phyloP scores from a whole-genome alignment of 176 grass and related monocot species.

The Sorghum bicolor region Sorghum_bicolor_NCBIv3 NC_012870.2:10250501-10251000 shows the following conservation, averaged over 20 bases:
- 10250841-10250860: conserved; percentile 54
- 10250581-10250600: conserved; percentile 50
- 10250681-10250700: conserved; percentile 66
- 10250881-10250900: conserved; percentile 75
- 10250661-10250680: conserved; percentile 51
- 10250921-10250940: conserved; percentile 30
- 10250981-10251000: conserved; percentile 4
- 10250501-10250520: too few relatives aligned
- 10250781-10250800: conserved; percentile 22
- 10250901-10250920: conserved; percentile 53
- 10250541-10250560: too few relatives aligned
- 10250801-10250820: conserved; percentile 68
- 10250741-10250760: conserved; percentile 28
- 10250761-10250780: conserved; percentile 28
- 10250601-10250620: conserved; percentile 63
- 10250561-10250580: conserved; percentile 56
- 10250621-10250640: conserved; percentile 47
- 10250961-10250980: background rate
- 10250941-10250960: background rate
- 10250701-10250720: conserved; percentile 56
- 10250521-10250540: too few relatives aligned
- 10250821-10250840: conserved; percentile 46
- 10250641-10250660: conserved; percentile 50
- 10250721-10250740: conserved; percentile 26
- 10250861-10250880: conserved; percentile 58